Base-by-base conservation (phyloP, 1,284 basidiomycete species). In the Leccinum variabile region DNA sequence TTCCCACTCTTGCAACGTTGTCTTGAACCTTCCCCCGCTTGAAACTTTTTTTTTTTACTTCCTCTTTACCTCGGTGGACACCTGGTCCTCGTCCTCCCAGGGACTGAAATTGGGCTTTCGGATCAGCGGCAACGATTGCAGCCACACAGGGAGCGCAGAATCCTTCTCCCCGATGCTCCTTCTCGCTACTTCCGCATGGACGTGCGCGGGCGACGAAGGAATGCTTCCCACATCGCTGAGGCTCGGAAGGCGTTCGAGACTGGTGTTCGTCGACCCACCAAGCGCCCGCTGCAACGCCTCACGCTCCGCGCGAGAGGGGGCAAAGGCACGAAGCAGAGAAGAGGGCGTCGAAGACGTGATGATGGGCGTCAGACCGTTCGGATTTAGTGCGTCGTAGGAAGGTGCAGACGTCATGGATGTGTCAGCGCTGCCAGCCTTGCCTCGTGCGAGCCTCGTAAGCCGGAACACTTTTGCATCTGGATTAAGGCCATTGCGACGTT, bases 391-490 rank as follows among this genome's bases (percentile, higher is more conserved):
- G 64, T 87, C 85, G 67, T 79, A 83, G n/a, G 72, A 61, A 10
- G 63, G 55, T 3, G 44, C 57, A 37, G 56, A 64, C 32, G 62
- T 32, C 62, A 63, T 52, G 61, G 69, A 39, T 57, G 52, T 18
- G 68, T 70, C 54, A 59, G 56, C 33, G 64, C 58, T 55, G 60
- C 56, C 50, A 30, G 61, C 56, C 65, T 71, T 70, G 58, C 64
- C 63, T 5, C 63, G 58, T 46, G 74, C 75, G 33, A 66, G 77
- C 64, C 72, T 75, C 22, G 78, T 73, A 63, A 89, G 79, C 69
- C 80, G 88, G 79, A 94, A 94, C 54, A 86, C 91, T 71, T 93
- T 92, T 57, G 92, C 92, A 72, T 90, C 90, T 1, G 92, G 92
- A 74, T 94, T 94, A 65, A 94, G 82, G 4, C 88, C 85, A 70